Base-by-base conservation (phyloP, 495 filamentous ascomycete genomes). In the Hyaloscypha hepaticicola region DNA sequence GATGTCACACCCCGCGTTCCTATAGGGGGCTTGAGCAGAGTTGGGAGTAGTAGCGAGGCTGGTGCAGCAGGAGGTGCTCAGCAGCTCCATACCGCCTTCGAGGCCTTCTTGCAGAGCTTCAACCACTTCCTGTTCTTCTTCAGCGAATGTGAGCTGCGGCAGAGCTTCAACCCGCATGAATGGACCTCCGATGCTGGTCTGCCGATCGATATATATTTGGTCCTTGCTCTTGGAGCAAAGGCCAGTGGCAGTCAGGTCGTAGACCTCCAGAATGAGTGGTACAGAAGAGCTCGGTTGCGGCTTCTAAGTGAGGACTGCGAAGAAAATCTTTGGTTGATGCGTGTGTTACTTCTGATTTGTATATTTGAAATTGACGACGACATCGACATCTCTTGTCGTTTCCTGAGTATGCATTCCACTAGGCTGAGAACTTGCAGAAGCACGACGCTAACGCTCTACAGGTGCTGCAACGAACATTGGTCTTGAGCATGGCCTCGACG, bases 141-240 rank as follows among this genome's bases (percentile, higher is more conserved):
- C 50, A 24, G 5, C 50, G 50, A 53, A 19, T 4, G 3, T 26
- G 50, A 53, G 9, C 50, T 53, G 50, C 50, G 50, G 25, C 50
- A 53, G 25, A 25, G 21, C 21, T 53, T 25, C 25, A 26, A 25
- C 16, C 50, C 50, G 19, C 21, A 21, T 9, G 19, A 53, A 26
- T 53, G 50, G 50, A 24, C 50, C 12, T 53, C 25, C 22, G 50
- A 53, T 53, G 4, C 21, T 3, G 8, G 25, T 19, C 50, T 25
- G 25, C 22, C 21, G 11, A 53, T 53, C 25, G 50, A 53, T 11
- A 8, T 53, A 4, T 53, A 19, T 26, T 14, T 53, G 50, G 25
- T 53, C 50, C 50, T 53, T 27, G 50, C 50, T 53, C 50, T 53
- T 16, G 50, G 50, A 4, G 50, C 50, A 25, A 53, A 53, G 4